Percentiles rank a stretch among this genome's conserved stretches.
Conservation (phyloP, 441 rosid species). For the Mallotus japonicus region DNA sequence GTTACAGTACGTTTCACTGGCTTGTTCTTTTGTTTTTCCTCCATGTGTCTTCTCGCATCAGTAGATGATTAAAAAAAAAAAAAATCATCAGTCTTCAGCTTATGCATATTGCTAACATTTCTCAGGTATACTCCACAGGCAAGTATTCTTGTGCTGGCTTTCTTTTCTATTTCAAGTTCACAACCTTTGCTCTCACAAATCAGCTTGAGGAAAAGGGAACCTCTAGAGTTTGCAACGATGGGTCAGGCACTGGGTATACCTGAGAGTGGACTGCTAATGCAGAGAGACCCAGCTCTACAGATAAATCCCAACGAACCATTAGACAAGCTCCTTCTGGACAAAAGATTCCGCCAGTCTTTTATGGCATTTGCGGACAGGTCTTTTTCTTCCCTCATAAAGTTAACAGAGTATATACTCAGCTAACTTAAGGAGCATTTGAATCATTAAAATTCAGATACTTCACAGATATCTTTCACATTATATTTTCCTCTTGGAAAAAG, state of each 20-base stretch:
- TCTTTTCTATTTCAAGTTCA: slow-evolving; percentile 84
- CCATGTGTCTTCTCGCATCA: slow-evolving; percentile 11
- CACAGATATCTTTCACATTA: not conserved
- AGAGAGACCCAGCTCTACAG: slow-evolving; percentile 44
- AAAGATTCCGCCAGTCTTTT: slow-evolving; percentile 75
- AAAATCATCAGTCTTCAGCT: slow-evolving; percentile 15
- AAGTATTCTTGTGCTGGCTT: slow-evolving; percentile 62
- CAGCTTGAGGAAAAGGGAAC: slow-evolving; percentile 73
- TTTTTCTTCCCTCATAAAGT: slow-evolving; percentile 12
- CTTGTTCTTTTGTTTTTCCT: slow-evolving; percentile 12
- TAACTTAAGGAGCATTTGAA: not conserved
- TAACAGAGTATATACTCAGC: not conserved
- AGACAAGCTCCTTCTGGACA: slow-evolving; percentile 76
- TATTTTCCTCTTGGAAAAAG: not conserved
- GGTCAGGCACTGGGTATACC: slow-evolving; percentile 87
- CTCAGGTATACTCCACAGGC: slow-evolving; percentile 46
- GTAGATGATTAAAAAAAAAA: slow-evolving; percentile 10
- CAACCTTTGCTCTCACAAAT: slow-evolving; percentile 86
- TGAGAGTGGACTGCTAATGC: slow-evolving; percentile 69
- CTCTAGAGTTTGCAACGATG: slow-evolving; percentile 63
- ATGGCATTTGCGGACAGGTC: slow-evolving; percentile 94
- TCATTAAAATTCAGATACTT: slow-evolving; percentile 1
- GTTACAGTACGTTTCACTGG: slow-evolving; percentile 44
- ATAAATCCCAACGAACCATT: slow-evolving; percentile 69
- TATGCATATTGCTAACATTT: slow-evolving; percentile 32